Evolutionary conservation across 208 protist genomes (phyloP), one percentile per base, ranked within the genome.

Genomic region (Endotrypanum monterogeii): DNA sequence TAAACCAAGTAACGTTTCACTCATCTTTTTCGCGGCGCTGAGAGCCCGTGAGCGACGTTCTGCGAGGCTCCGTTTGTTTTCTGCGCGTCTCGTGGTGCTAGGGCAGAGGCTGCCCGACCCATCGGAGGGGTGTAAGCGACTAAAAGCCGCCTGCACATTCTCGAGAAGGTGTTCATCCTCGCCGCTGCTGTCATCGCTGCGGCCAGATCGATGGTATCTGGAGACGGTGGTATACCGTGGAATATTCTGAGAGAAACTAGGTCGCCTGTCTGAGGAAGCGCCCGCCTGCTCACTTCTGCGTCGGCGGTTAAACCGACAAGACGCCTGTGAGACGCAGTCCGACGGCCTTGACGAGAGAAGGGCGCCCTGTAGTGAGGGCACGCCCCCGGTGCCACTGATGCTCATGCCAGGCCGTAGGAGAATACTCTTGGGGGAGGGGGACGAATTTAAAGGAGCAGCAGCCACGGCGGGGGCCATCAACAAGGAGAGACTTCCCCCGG

Each of bases 371-470:
- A 39, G 41, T 35, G n/a, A 5, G 3, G 41, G 32, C 18, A 18
- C n/a, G 18, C 35, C 9, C 8, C 52, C 37, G 11, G 18, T 20
- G 1, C 30, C 67, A 32, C 67, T 71, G 20, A 20, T 60, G 67
- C 23, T 60, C 23, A 51, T 51, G 39, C 67, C 68, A 7, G 74
- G 61, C 32, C 60, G 54, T 20, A 78, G 67, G 11, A 78, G 67
- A 67, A 78, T 78, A 25, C 74, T 78, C 50, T 60, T 55, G 3
- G 57, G 74, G 14, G 74, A 68, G 20, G 25, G 58, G n/a, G 52
- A 54, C 20, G 67, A 20, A 39, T 20, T 28, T 25, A 57, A 18
- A 35, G 65, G 37, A 30, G 54, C 28, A 50, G 62, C 32, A 55
- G 35, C 16, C 11, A 23, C 28, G 9, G 30, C 37, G 16, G 52